Base-by-base conservation (phyloP, 2,329 filamentous ascomycete species). In the Fusarium armeniacum region DNA sequence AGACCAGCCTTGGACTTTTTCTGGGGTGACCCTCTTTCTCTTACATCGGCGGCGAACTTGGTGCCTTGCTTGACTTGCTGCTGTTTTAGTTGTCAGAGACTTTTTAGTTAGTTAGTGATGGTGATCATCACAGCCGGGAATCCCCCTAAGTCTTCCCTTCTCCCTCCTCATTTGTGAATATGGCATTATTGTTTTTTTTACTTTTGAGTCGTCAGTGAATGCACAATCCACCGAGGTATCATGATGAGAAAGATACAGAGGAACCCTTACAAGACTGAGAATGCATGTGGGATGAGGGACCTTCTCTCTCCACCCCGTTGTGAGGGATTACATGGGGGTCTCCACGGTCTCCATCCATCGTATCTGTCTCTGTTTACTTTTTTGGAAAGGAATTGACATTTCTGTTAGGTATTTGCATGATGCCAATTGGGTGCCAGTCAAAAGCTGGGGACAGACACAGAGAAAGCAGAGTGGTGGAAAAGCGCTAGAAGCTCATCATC, bases 101-200 rank as follows among this genome's bases (percentile, higher is more conserved):
- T 30, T 52, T 24, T 30, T n/a, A 40, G 40, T 20, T 47, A 55
- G 57, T 49, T 47, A 55, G 57, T 49, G 22, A 22, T 28, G 46
- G 24, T 58, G 45, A 50, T 63, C 49, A 38, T 56, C 28, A 55
- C 53, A 55, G 46, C 45, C 56, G 50, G 68, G 52, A 59, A 38
- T 63, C 54, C 43, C 61, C 41, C 35, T 20, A 40, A 20, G 24
- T 53, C n/a, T 49, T 66, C 68, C 67, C 58, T 30, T 53, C n/a
- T 51, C 63, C 63, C 68, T 20, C 67, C 57, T 56, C 69, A 72
- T 67, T 61, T 53, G 67, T 73, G 70, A 67, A 70, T 33, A 69
- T 35, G 13, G 20, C 18, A 6, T 28, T 35, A 18, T 58, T 38
- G 20, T 26, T 28, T n/a, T n/a, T n/a, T 28, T n/a, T 36, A 11